Base-by-base conservation (phyloP, 78 protist genomes). In the Cyanophora paradoxa region DNA sequence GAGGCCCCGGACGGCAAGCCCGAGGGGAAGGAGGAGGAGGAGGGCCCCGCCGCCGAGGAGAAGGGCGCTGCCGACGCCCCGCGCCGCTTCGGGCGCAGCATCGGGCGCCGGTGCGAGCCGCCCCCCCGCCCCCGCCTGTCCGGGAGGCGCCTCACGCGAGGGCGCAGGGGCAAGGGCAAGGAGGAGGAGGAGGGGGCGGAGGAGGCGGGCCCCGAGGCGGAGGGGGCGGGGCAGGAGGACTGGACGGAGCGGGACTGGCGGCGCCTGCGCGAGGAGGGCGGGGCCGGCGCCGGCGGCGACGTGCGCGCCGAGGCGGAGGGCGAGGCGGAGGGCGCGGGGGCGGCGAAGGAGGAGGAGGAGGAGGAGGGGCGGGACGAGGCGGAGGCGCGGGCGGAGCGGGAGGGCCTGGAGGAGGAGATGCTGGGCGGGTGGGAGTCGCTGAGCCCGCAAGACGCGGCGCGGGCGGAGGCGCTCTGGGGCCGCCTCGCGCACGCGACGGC, bases 381-480 rank as follows among this genome's bases (percentile, higher is more conserved):
- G 7, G 76, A 13, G 64, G 62, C n/a, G 26, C 26, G 30, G 30
- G 57, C 56, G 30, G 5, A 1, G 5, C 76, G 37, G 10, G 64
- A 42, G 76, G 56, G 22, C n/a, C 37, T n/a, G 46, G 50, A 6
- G 40, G 70, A 56, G 20, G 48, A 8, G 69, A 6, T 11, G 59
- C 33, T 54, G 59, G 7, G 13, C 52, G 11, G 44, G 11, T 10
- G 59, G 42, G 10, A 7, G n/a, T 8, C 63, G n/a, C n/a, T n/a
- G 59, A 50, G 36, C 33, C 33, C 71, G 70, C 34, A 22, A 20
- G 65, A 13, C 37, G 66, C 65, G 22, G 44, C 10, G 52, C 68
- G 52, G 58, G 57, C 19, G 54, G 65, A 50, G 26, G 81, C 39
- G 58, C 56, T 87, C 2, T 95, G 97, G 97, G 52, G 63, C 65